Conservation (phyloP, 495 filamentous ascomycete genomes). For the Podospora didyma region DNA sequence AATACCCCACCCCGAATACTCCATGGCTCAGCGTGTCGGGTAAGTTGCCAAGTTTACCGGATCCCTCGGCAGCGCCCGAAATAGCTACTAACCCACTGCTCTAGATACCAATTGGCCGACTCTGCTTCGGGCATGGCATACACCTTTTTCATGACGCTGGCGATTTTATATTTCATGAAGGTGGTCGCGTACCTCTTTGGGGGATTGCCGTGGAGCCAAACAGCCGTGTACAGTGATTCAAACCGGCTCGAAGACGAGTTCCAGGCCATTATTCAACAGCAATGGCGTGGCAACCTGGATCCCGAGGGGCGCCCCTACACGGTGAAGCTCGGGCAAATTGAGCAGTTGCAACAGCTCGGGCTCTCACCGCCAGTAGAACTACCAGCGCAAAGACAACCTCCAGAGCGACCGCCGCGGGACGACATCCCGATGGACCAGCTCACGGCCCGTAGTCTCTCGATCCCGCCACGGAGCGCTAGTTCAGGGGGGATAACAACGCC, state of each 20-base stretch:
- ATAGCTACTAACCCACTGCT: not conserved
- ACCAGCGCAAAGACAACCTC: too few relatives aligned
- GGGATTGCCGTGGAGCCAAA: not conserved
- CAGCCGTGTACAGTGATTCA: not conserved
- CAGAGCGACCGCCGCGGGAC: too few relatives aligned
- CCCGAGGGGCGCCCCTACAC: not conserved
- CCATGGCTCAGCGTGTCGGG: constrained; percentile 10
- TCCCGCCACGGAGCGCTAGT: too few relatives aligned
- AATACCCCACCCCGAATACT: constrained; percentile 11
- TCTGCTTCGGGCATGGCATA: constrained; percentile 10
- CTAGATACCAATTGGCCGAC: constrained; percentile 11
- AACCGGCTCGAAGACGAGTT: not conserved
- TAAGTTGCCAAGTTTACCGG: not conserved
- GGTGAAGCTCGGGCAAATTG: too few relatives aligned
- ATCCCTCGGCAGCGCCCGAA: not conserved
- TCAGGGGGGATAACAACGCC: too few relatives aligned
- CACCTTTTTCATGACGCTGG: constrained; percentile 12
- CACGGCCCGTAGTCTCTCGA: too few relatives aligned
- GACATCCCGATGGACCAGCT: too few relatives aligned
- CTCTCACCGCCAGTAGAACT: too few relatives aligned
- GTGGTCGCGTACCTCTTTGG: not conserved
- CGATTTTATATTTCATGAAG: constrained; percentile 16
- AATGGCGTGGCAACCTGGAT: not conserved
- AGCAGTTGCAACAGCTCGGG: too few relatives aligned
- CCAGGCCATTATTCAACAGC: constrained; percentile 2